These are phyloP conservation scores for Mycena kentingensis DNA, from an alignment of 768 basidiomycete species.

Conservation along the genomic window DNA sequence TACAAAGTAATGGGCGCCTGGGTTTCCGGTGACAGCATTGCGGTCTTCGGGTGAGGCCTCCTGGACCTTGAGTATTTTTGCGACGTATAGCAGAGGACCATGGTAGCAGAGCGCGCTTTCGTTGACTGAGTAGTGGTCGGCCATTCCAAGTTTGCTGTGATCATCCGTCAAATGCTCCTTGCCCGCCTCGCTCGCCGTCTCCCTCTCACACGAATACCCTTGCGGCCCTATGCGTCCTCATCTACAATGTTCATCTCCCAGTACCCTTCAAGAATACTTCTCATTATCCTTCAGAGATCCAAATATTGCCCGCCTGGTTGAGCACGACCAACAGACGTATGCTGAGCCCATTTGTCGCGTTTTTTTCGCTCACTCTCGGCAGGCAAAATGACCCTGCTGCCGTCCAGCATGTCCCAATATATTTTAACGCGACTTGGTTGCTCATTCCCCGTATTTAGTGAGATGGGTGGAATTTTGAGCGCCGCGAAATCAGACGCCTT, in stretches of 20 bases:
- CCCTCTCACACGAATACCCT: not conserved
- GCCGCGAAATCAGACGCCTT: no score
- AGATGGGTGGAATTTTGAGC: no score
- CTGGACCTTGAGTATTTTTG: slow-evolving; percentile 71
- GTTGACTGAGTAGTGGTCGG: slow-evolving; percentile 51
- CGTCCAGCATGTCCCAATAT: no score
- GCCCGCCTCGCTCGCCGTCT: not conserved
- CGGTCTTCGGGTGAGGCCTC: slow-evolving; percentile 63
- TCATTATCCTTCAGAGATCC: slow-evolving; percentile 9
- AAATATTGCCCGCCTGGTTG: slow-evolving; percentile 6
- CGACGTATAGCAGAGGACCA: slow-evolving; percentile 94
- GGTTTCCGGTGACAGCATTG: slow-evolving; percentile 55
- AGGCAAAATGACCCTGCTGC: no score
- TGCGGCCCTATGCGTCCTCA: not conserved
- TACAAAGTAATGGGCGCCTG: slow-evolving; percentile 88
- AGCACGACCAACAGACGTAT: slow-evolving; percentile 11
- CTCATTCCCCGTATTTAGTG: no score
- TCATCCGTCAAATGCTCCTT: slow-evolving; percentile 9
- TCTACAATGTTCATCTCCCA: slow-evolving; percentile 7
- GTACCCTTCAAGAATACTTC: no score
- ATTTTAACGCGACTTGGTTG: no score
- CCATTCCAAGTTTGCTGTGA: slow-evolving; percentile 5
- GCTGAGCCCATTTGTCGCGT: no score
- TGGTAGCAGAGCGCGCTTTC: slow-evolving; percentile 94
- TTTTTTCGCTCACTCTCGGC: no score